Percentiles rank a stretch among this genome's conserved stretches.
Conservation (phyloP, 2,329 filamentous ascomycete species). For the Hymenoscyphus repandus region DNA sequence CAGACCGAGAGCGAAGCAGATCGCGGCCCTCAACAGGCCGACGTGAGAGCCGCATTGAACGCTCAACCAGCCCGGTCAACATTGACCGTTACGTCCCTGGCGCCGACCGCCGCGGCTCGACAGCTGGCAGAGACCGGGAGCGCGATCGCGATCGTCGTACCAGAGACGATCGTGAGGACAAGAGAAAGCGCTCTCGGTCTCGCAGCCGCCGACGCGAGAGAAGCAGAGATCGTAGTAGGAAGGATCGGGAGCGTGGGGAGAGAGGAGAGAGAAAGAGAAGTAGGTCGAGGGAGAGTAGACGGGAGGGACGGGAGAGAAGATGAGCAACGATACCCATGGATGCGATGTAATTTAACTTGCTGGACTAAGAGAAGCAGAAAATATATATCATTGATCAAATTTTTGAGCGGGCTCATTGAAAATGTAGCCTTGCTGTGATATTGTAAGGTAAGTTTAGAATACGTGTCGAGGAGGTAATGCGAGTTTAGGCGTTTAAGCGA, state of each 20-base stretch:
- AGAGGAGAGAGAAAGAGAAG: too few relatives aligned
- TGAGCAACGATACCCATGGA: too few relatives aligned
- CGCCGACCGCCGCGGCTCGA: conserved; percentile 23
- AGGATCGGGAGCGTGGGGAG: background rate
- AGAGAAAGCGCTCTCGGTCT: conserved; percentile 5
- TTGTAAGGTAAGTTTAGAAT: too few relatives aligned
- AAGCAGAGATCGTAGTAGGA: conserved; percentile 12
- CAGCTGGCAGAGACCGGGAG: conserved; percentile 8
- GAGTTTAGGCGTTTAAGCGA: too few relatives aligned
- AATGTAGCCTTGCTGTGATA: too few relatives aligned
- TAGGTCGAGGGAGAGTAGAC: too few relatives aligned
- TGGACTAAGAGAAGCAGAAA: too few relatives aligned
- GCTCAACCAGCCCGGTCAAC: conserved; percentile 29
- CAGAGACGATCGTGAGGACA: conserved; percentile 4
- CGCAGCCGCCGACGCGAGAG: conserved; percentile 8
- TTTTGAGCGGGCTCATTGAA: too few relatives aligned
- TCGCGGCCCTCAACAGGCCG: conserved; percentile 20
- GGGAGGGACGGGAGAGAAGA: too few relatives aligned
- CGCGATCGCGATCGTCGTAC: conserved; percentile 1
- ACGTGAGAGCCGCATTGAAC: conserved; percentile 26
- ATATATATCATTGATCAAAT: too few relatives aligned
- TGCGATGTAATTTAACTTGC: too few relatives aligned
- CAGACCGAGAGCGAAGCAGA: conserved; percentile 30
- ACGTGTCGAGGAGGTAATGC: too few relatives aligned
- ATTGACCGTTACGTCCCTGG: conserved; percentile 32